These are phyloP conservation scores for Eimeria praecox DNA, from an alignment of 169 alveolate genomes.

Conservation along the genomic window DNA sequence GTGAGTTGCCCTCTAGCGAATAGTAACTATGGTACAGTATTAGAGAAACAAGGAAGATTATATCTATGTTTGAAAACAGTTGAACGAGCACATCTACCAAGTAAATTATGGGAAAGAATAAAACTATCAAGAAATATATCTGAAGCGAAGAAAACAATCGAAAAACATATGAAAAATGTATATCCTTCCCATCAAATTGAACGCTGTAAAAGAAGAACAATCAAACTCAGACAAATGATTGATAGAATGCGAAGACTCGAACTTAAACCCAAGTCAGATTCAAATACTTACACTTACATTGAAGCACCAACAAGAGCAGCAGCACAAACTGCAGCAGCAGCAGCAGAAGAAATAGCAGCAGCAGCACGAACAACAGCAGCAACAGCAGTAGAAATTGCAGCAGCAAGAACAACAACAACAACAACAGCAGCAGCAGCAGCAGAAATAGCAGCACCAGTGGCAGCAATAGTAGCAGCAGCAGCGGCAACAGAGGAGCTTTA, in stretches of 20 bases:
- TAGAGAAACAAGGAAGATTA: conserved; percentile 92
- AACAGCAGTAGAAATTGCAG: background rate
- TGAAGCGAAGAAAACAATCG: conserved; percentile 96
- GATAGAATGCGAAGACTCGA: conserved; percentile 94
- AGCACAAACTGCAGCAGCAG: background rate
- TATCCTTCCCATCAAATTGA: conserved; percentile 97
- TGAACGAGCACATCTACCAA: conserved; percentile 99
- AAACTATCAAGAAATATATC: conserved; percentile 94
- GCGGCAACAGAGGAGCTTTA: no score
- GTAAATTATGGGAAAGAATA: conserved; percentile 97
- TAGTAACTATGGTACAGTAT: conserved; percentile 98
- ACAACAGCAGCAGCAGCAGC: conserved; percentile 39
- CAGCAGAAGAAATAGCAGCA: background rate
- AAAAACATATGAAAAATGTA: conserved; percentile 94
- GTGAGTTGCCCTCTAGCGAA: conserved; percentile 99
- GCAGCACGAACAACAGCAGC: conserved; percentile 83
- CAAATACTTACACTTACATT: background rate
- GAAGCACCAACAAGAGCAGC: background rate
- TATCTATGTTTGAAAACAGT: conserved; percentile 95
- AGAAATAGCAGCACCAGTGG: background rate
- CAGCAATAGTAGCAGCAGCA: background rate
- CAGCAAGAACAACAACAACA: no score
- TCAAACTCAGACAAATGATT: conserved; percentile 97
- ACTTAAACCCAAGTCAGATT: conserved; percentile 86
- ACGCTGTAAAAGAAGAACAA: conserved; percentile 98